Base-by-base conservation (phyloP, 2,329 filamentous ascomycete species). In the Calonectria honghensis region DNA sequence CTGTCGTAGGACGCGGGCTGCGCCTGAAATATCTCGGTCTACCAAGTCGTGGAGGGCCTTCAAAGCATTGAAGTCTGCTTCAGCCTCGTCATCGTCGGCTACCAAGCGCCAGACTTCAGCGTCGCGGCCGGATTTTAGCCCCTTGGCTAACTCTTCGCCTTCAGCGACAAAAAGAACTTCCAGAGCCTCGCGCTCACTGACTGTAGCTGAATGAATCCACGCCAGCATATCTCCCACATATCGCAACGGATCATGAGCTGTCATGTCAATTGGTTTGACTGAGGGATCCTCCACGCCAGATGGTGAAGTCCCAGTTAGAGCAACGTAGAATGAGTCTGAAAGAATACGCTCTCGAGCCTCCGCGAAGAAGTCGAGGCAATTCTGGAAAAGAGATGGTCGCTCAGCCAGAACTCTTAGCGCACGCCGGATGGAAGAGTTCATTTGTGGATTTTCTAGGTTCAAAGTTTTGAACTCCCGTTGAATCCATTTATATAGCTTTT, bases 181-280 rank as follows among this genome's bases (percentile, higher is more conserved):
- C 7, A 99, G 89, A 0, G 96, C 96, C 85, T 99, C 97, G 68
- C 95, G 91, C 84, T 99, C 97, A 39, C 96, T 97, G 1, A 99
- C 97, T 0, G 96, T 94, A 3, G 96, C 94, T 0, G 97, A 98
- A 83, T 99, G 97, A 7, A 94, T 93, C 97, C 97, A 99, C 6
- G 97, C 97, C 18, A 99, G 90, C 96, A 99, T 99, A 82, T 99
- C 97, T 68, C 97, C 96, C 3, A 97, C 93, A 83, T 98, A 98
- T 27, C 97, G 92, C 32, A 98, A 86, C 1, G 95, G 93, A 81
- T 99, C 97, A 83, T 98, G 96, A 0, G 97, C 96, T 14, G 93
- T 94, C 79, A 98, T 91, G 82, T 99, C 96, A 77, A 99, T 99
- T 0, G 97, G 96, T 82, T 98, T 98, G 45, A 94, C 88, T 3